Conservation (phyloP, 495 filamentous ascomycete genomes). For the Penicillium lividum region DNA sequence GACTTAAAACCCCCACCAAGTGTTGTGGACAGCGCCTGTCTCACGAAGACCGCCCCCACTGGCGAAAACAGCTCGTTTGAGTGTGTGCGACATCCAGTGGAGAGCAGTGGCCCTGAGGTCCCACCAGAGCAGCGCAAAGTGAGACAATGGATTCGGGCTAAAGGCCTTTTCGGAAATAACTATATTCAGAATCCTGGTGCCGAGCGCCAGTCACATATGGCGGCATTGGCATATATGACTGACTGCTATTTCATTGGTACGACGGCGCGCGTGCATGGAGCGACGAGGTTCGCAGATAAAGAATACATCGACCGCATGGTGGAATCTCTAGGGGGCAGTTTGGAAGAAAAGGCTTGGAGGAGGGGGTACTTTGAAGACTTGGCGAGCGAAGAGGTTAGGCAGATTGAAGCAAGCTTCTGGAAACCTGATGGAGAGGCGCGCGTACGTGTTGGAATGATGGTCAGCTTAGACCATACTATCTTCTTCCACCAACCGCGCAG, state of each 20-base stretch:
- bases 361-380: background rate
- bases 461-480: constrained; percentile 80
- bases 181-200: background rate
- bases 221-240: constrained; percentile 2
- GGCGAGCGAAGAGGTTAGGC: background rate
- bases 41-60: too few species aligned
- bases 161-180: background rate
- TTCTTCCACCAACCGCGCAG: constrained; percentile 76
- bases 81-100: background rate
- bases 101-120: background rate
- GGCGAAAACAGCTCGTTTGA: background rate
- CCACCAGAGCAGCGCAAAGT: background rate
- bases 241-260: background rate
- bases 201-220: background rate
- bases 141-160: background rate
- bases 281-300: background rate
- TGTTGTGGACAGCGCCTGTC: too few species aligned
- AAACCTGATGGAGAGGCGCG: too few species aligned
- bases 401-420: background rate
- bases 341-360: background rate
- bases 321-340: background rate
- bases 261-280: background rate
- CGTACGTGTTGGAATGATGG: constrained; percentile 68
- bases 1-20: background rate
- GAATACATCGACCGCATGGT: background rate